A percentile compares a stretch with the other conserved stretches of the same genome.
phyloP scores from a whole-genome alignment of 2,329 filamentous ascomycete species.

The Sporothrix mexicana region DNA sequence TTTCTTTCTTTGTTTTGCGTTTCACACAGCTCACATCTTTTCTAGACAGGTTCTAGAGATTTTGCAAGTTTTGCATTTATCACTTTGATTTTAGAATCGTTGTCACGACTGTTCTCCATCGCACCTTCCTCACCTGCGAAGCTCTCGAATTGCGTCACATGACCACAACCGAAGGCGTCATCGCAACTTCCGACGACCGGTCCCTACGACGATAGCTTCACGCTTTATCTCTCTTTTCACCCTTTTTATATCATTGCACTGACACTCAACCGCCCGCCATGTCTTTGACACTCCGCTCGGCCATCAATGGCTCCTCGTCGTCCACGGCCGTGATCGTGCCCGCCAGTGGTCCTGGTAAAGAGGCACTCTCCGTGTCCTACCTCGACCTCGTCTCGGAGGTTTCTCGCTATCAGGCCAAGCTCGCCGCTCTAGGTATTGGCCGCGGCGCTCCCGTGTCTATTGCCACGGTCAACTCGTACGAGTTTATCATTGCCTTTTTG shows the following conservation, averaged over 20 bases:
- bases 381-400: constrained; percentile 69
- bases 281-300: constrained; percentile 56
- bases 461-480: constrained; percentile 81
- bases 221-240: background rate
- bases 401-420: constrained; percentile 73
- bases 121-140: background rate
- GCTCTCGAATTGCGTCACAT: constrained; percentile 22
- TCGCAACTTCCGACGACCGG: background rate
- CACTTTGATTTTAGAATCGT: background rate
- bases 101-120: background rate
- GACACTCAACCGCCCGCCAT: constrained; percentile 38
- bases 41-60: background rate
- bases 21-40: background rate
- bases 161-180: constrained; percentile 22
- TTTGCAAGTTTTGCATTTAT: background rate
- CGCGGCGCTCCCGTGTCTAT: constrained; percentile 77
- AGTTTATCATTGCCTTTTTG: constrained; percentile 86
- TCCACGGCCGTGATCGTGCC: constrained; percentile 75
- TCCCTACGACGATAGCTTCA: background rate
- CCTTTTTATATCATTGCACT: background rate
- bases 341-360: constrained; percentile 54
- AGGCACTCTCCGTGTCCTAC: constrained; percentile 69
- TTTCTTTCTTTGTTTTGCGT: constrained; percentile 9
- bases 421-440: constrained; percentile 75
- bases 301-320: constrained; percentile 54